phyloP scores from a whole-genome alignment of 2,329 filamentous ascomycete species.

The Curvularia eragrostidis region DNA sequence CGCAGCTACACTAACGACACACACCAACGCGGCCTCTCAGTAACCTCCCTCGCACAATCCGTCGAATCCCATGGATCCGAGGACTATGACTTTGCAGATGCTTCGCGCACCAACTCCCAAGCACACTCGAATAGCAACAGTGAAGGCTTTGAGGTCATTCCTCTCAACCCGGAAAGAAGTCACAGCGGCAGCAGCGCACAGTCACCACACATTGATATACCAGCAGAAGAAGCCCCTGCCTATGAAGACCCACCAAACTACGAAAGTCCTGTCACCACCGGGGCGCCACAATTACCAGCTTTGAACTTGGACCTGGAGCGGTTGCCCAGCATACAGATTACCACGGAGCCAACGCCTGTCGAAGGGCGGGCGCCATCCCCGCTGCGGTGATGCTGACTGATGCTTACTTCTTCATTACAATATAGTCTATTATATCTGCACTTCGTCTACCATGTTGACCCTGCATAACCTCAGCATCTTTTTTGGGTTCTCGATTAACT shows the following conservation, averaged over 20 bases:
- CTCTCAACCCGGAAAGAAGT: conserved; percentile 45
- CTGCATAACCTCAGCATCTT: background rate
- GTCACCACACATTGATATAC: conserved; percentile 36
- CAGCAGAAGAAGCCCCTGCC: conserved; percentile 45
- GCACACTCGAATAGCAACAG: conserved; percentile 27
- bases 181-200: conserved; percentile 32
- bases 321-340: conserved; percentile 55
- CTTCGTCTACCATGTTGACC: no score
- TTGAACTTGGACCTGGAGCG: conserved; percentile 51
- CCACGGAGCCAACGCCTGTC: conserved; percentile 42
- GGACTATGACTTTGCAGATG: conserved; percentile 43
- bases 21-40: conserved; percentile 54
- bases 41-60: conserved; percentile 50
- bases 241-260: conserved; percentile 60
- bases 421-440: background rate
- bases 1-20: conserved; percentile 34
- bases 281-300: conserved; percentile 46
- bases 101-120: conserved; percentile 28
- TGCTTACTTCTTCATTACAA: background rate
- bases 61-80: conserved; percentile 48
- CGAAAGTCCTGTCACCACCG: conserved; percentile 49
- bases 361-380: conserved; percentile 21
- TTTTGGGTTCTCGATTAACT: background rate
- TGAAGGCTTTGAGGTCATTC: conserved; percentile 54
- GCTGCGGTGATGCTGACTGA: conserved; percentile 9